Base-by-base conservation (phyloP, 306 rosid species). In the Quercus wislizeni region DNA sequence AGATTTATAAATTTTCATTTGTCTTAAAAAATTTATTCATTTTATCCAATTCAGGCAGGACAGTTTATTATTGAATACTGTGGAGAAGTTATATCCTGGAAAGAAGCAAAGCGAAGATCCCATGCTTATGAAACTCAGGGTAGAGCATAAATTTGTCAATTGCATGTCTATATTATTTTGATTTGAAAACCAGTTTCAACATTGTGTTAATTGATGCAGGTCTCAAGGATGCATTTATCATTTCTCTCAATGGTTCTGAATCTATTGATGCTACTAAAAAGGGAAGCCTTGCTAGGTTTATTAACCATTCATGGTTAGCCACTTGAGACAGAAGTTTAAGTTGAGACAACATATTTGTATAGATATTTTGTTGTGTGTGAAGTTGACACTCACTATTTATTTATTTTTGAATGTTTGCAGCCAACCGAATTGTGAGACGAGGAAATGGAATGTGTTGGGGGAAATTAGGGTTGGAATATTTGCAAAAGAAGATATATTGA, bases 41-140 rank as follows among this genome's bases (percentile, higher is more conserved):
- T 77, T 76, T 64, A 41, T 84, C 57, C 63, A 74, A 73, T 79
- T 80, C 87, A 92, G 95, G 88, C 81, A 21, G 99, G 98, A 59
- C 88, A 87, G 46, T 92, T 95, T 87, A 78, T 95, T 74, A 95
- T 91, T 35, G 99, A 95, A 85, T 95, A 92, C 83, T 91, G 94
- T 78, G 99, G 99, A 85, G 99, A 95, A 90, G 97, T 95, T 61
- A 95, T 95, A 76, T 91, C 98, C 52, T 92, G 97, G 90, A 95
- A 92, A 80, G 97, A 95, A 89, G 99, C 99, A 67, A 95, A 92
- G 73, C 85, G 87, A 72, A 90, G 97, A 89, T 88, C 99, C 52
- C 98, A 92, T 12, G 89, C 90, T 74, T 92, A 95, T 80, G 98
- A 92, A 79, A 64, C 21, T 84, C 92, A 91, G 89, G 99, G 99